phyloP scores from a whole-genome alignment of 805 yeast species.

The Suhomyces sp. region DNA sequence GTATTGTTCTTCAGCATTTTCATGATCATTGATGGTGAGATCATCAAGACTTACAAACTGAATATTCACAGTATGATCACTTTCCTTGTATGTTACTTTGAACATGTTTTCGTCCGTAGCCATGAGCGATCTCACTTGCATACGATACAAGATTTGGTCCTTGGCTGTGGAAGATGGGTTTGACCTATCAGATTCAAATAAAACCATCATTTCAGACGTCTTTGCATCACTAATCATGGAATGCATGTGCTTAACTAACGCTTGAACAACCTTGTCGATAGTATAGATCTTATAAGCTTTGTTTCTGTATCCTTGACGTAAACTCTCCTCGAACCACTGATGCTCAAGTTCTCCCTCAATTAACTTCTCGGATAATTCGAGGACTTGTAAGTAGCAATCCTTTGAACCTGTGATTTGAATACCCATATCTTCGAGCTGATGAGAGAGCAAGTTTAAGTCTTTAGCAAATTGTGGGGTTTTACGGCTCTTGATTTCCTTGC shows the following conservation, averaged over 20 bases:
- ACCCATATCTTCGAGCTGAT: constrained; percentile 79
- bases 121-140: constrained; percentile 81
- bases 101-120: constrained; percentile 86
- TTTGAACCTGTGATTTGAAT: constrained; percentile 61
- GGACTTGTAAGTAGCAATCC: constrained; percentile 75
- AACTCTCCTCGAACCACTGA: constrained; percentile 90
- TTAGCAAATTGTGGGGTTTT: constrained; percentile 75
- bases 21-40: constrained; percentile 68
- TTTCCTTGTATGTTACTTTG: constrained; percentile 70
- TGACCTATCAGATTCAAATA: constrained; percentile 81
- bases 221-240: constrained; percentile 74
- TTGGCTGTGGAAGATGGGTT: constrained; percentile 67
- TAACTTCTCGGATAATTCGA: constrained; percentile 68
- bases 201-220: constrained; percentile 73
- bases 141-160: constrained; percentile 86
- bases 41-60: constrained; percentile 89
- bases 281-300: constrained; percentile 92
- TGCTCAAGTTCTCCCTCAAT: constrained; percentile 91
- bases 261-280: constrained; percentile 85
- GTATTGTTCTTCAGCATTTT: constrained; percentile 79
- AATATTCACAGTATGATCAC: constrained; percentile 54
- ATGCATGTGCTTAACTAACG: constrained; percentile 76
- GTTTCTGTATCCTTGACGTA: constrained; percentile 93
- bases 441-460: constrained; percentile 78
- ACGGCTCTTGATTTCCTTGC: constrained; percentile 66